A percentile compares a stretch with the other conserved stretches of the same genome.
phyloP scores from a whole-genome alignment of 257 asterid genomes.

The Solanum infundibuliforme region DNA sequence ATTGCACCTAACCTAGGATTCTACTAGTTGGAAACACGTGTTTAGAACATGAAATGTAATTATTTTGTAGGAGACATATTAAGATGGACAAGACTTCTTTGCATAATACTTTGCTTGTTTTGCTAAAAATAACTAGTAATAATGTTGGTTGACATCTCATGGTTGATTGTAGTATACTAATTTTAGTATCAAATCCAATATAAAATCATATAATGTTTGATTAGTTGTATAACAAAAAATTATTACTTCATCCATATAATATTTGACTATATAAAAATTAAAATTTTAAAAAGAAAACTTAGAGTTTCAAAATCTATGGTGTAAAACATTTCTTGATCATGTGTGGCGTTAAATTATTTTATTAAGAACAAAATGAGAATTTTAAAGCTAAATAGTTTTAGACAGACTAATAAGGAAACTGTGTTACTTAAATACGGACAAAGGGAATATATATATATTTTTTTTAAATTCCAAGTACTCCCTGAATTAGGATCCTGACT shows the following conservation, averaged over 20 bases:
- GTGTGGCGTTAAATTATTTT: background rate
- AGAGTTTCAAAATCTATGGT: too few species aligned
- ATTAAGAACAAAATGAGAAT: too few species aligned
- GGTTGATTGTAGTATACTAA: background rate
- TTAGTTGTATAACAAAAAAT: background rate
- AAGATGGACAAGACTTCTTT: background rate
- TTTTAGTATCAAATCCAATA: background rate
- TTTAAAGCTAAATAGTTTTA: too few species aligned
- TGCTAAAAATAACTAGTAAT: background rate
- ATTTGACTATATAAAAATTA: too few species aligned
- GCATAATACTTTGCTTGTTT: background rate
- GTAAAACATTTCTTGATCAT: too few species aligned
- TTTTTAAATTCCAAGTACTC: background rate
- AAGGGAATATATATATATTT: too few species aligned
- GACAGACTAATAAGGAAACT: too few species aligned
- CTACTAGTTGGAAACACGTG: background rate
- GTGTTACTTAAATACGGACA: too few species aligned
- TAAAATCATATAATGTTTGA: background rate
- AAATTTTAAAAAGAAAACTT: too few species aligned
- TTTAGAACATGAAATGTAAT: conserved; percentile 1
- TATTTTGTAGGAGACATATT: background rate
- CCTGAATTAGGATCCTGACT: background rate
- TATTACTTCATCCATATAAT: background rate
- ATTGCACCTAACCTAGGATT: background rate
- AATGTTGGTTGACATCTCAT: background rate